Conservation (phyloP, 257 asterid genomes). For the Jacaranda mimosifolia region DNA sequence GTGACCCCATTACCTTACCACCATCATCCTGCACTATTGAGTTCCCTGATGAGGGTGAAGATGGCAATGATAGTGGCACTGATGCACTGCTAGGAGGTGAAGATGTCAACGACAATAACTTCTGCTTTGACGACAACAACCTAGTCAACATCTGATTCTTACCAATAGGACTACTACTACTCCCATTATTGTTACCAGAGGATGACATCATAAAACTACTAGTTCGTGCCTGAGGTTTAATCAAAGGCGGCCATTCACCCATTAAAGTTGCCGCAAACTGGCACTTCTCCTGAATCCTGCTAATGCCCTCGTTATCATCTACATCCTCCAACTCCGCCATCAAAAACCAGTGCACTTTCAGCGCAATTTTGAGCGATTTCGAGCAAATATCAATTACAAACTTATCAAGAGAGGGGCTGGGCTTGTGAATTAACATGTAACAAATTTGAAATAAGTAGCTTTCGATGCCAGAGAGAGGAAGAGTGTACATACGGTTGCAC, state of each 20-base stretch:
- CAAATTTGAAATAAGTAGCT: conserved; percentile 92
- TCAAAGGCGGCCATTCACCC: conserved; percentile 94
- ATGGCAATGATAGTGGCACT: conserved; percentile 53
- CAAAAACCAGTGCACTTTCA: conserved; percentile 92
- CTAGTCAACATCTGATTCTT: conserved; percentile 81
- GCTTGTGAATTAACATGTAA: conserved; percentile 90
- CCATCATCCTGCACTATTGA: conserved; percentile 61
- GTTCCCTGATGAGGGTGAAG: conserved; percentile 67
- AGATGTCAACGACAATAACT: conserved; percentile 70
- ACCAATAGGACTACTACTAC: conserved; percentile 61
- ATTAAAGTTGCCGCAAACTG: conserved; percentile 92
- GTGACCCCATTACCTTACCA: conserved; percentile 54
- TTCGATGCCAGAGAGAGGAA: conserved; percentile 88
- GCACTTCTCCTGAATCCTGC: conserved; percentile 94
- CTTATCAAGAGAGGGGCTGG: conserved; percentile 93
- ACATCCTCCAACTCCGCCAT: conserved; percentile 95
- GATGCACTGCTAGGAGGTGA: conserved; percentile 66
- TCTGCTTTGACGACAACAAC: conserved; percentile 87
- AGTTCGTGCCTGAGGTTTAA: conserved; percentile 61
- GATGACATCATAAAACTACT: conserved; percentile 50
- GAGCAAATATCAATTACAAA: conserved; percentile 88
- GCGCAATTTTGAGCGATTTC: conserved; percentile 76
- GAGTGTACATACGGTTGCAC: conserved; percentile 93
- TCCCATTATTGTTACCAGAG: conserved; percentile 38
- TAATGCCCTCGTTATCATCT: conserved; percentile 90